These are phyloP conservation scores for Sphagnum magellanicum DNA, from an alignment of 228 moss, liverwort and hornwort genomes.

Conservation along the genomic window DNA sequence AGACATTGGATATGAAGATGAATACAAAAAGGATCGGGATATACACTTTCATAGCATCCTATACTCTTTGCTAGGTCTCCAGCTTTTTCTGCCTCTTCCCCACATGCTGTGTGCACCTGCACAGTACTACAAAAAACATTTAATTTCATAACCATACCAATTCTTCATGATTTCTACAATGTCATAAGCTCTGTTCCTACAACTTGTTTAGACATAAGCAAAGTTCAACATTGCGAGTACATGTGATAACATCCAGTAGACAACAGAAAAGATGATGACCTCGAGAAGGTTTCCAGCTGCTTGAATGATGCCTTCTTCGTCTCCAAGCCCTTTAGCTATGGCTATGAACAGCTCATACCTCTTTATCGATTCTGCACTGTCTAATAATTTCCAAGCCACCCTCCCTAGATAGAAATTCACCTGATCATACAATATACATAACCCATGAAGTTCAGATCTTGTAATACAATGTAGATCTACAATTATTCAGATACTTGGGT, in stretches of 20 bases:
- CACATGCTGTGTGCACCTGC: constrained; percentile 25
- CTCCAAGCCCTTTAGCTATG: background rate
- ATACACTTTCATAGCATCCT: constrained; percentile 22
- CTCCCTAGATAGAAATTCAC: constrained; percentile 35
- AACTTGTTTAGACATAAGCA: background rate
- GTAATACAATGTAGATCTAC: too few relatives aligned
- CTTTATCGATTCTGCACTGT: constrained; percentile 28
- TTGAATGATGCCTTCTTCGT: constrained; percentile 8
- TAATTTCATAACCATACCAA: background rate
- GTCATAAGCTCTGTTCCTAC: background rate
- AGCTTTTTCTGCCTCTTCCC: constrained; percentile 11
- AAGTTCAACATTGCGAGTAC: background rate
- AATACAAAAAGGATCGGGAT: too few relatives aligned
- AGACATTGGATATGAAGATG: too few relatives aligned
- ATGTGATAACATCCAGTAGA: background rate
- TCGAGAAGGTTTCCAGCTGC: constrained; percentile 22
- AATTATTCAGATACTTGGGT: too few relatives aligned
- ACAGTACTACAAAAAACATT: background rate
- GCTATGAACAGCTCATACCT: constrained; percentile 26
- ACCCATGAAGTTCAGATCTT: too few relatives aligned
- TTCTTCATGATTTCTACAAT: too few relatives aligned
- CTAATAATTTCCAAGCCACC: constrained; percentile 32
- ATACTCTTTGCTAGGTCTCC: constrained; percentile 21
- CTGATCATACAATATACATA: background rate
- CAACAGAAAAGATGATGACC: constrained; percentile 3